Evolutionary conservation across 495 filamentous ascomycete genomes (phyloP).

Genomic region (Aspergillus homomorphus): DNA sequence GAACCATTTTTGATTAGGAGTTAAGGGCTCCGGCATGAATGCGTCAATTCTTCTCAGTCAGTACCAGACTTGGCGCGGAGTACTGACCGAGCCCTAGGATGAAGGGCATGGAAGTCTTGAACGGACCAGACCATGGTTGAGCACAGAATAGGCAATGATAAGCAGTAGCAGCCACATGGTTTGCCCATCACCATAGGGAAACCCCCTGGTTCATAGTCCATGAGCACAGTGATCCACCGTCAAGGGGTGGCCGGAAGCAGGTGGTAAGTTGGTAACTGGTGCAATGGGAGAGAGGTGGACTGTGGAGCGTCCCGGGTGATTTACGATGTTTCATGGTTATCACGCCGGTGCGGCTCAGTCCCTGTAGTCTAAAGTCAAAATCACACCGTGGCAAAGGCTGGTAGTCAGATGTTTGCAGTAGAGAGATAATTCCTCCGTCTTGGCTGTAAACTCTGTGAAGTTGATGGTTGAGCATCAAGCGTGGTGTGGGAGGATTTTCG

Average conservation of each 20-base stretch:
- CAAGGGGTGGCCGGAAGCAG: neutral
- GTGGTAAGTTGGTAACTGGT: neutral
- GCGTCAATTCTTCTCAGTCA: conserved; percentile 1
- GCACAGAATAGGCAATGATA: neutral
- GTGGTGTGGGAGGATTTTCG: too few species aligned
- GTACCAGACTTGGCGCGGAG: neutral
- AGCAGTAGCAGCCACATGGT: conserved; percentile 5
- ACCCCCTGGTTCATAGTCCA: neutral
- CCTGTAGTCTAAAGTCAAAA: conserved; percentile 11
- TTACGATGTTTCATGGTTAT: conserved; percentile 18
- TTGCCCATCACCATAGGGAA: neutral
- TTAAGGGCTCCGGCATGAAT: neutral
- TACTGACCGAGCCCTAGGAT: neutral
- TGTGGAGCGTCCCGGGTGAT: conserved; percentile 8
- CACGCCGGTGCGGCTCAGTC: conserved; percentile 8
- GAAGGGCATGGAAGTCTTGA: neutral
- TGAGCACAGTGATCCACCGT: neutral
- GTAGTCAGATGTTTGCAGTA: neutral
- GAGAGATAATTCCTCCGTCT: conserved; percentile 22
- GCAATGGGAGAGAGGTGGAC: neutral
- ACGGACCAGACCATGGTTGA: neutral
- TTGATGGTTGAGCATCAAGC: neutral
- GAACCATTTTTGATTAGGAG: conserved; percentile 2
- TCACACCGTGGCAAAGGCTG: neutral
- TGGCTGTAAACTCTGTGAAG: conserved; percentile 5